These are phyloP conservation scores for Aspergillus kassunensis DNA, from an alignment of 495 filamentous ascomycete genomes.

Conservation along the genomic window DNA sequence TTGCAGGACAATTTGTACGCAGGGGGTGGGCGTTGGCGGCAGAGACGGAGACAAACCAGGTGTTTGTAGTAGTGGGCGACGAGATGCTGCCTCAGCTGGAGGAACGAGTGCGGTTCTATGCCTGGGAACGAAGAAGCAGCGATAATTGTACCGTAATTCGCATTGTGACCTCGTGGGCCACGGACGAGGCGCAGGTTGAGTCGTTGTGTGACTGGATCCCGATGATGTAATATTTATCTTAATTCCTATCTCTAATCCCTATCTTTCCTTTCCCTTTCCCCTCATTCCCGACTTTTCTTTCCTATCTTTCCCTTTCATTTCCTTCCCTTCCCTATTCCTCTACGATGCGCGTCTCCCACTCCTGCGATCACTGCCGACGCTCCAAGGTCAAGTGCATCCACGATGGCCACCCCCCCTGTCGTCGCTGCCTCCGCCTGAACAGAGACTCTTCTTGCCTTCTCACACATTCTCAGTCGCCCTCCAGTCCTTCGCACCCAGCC, in stretches of 20 bases:
- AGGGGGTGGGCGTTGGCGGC: slow-evolving; percentile 8
- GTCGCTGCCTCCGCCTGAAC: slow-evolving; percentile 31
- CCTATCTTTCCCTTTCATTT: no score
- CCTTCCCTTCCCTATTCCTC: not conserved
- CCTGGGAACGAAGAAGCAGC: slow-evolving; percentile 24
- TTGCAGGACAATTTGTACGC: slow-evolving; percentile 1
- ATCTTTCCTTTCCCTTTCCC: not conserved
- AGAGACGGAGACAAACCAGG: slow-evolving; percentile 35
- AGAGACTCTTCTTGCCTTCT: slow-evolving; percentile 25
- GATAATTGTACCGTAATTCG: slow-evolving; percentile 27
- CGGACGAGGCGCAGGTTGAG: slow-evolving; percentile 32
- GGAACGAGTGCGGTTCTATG: slow-evolving; percentile 33
- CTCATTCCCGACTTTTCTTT: not conserved
- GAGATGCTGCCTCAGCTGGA: slow-evolving; percentile 21
- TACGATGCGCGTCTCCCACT: slow-evolving; percentile 40
- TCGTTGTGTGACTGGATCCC: slow-evolving; percentile 31
- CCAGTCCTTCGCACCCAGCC: not conserved
- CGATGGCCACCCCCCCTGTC: slow-evolving; percentile 38
- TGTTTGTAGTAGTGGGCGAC: slow-evolving; percentile 29
- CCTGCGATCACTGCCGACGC: slow-evolving; percentile 39
- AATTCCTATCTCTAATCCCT: not conserved
- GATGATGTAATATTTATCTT: slow-evolving; percentile 9
- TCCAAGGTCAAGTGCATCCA: slow-evolving; percentile 44
- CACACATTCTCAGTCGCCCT: slow-evolving; percentile 27
- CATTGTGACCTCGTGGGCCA: slow-evolving; percentile 39